These are phyloP conservation scores for Lecanicillium sp. DNA, from an alignment of 2,329 filamentous ascomycete genomes.

Conservation along the genomic window DNA sequence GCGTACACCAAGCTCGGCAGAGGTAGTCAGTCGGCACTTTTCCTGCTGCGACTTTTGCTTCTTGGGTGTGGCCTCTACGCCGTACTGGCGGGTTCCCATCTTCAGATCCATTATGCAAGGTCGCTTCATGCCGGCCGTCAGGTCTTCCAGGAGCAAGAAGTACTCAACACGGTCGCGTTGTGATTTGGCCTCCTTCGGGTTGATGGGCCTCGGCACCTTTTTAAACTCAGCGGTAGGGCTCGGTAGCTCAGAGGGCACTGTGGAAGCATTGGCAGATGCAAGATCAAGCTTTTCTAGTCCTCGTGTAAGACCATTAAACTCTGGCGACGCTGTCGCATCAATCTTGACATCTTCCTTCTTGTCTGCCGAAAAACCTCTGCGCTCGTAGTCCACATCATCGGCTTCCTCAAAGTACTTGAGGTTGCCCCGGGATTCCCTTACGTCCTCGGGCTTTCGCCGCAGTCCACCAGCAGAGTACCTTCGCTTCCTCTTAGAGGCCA, in stretches of 20 bases:
- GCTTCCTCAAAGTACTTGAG: constrained; percentile 89
- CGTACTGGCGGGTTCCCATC: constrained; percentile 97
- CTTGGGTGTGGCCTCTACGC: constrained; percentile 82
- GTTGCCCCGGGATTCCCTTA: constrained; percentile 62
- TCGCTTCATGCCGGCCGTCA: constrained; percentile 92
- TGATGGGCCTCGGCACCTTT: constrained; percentile 53
- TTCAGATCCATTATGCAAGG: constrained; percentile 97
- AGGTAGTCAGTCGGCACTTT: constrained; percentile 90
- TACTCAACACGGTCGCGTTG: constrained; percentile 70
- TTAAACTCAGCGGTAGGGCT: constrained; percentile 26
- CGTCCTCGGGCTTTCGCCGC: constrained; percentile 62
- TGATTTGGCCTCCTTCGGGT: constrained; percentile 68
- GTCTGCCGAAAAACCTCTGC: constrained; percentile 5
- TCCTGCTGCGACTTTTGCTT: constrained; percentile 88
- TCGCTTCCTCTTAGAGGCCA: constrained; percentile 45
- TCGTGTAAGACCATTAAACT: constrained; percentile 10
- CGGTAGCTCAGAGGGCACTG: constrained; percentile 25
- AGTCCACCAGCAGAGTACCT: constrained; percentile 85
- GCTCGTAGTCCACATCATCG: constrained; percentile 54
- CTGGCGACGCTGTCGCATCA: constrained; percentile 1
- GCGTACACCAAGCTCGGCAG: constrained; percentile 80
- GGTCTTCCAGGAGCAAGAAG: constrained; percentile 86
- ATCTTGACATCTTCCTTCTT: constrained; percentile 7
- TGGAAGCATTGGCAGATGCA: constrained; percentile 23
- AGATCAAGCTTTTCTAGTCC: constrained; percentile 9